Evolutionary conservation across 2,329 filamentous ascomycete genomes (phyloP), one percentile per base, ranked within the genome.

Genomic region (Penicillium freii): DNA sequence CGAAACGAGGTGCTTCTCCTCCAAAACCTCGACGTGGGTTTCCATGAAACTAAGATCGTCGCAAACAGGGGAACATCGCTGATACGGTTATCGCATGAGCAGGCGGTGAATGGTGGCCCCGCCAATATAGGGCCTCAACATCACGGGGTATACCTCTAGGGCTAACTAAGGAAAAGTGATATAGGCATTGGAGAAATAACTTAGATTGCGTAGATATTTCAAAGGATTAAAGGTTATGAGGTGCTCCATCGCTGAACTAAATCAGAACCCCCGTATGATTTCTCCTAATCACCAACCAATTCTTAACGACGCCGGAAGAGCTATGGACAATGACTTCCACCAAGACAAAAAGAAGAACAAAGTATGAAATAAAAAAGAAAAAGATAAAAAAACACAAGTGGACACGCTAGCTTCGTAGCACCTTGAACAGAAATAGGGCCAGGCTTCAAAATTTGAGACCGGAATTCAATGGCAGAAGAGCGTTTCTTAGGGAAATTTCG

Each of bases 271-370:
- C 39, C 40, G 46, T 58, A 58, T 57, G 45, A 59, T 57, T 62
- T 58, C 59, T 51, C 58, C 56, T 39, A 54, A 56, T 65, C 61
- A 63, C 63, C 65, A 60, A 49, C 65, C 62, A 48, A 50, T 61
- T 66, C 63, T 65, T 65, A 43, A 65, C 58, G 65, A 67, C 65
- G 65, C 65, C 65, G 61, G 54, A 62, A 54, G 51, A 67, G 58
- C 58, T 67, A 66, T 68, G 60, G 51, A 68, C 63, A 66, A 64
- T 62, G 54, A 46, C 47, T 62, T 62, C 56, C 61, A 58, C 31
- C 56, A 57, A 60, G 45, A 59, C 59, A 62, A 60, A 48, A 57
- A 33, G 57, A 56, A 43, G 44, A 49, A 55, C 50, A 53, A 53
- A 59, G 47, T 60, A 61, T 52, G n/a, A 47, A 42, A 46, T 11